Base-by-base conservation (phyloP, 2,329 filamentous ascomycete species). In the Thelonectria rubi region DNA sequence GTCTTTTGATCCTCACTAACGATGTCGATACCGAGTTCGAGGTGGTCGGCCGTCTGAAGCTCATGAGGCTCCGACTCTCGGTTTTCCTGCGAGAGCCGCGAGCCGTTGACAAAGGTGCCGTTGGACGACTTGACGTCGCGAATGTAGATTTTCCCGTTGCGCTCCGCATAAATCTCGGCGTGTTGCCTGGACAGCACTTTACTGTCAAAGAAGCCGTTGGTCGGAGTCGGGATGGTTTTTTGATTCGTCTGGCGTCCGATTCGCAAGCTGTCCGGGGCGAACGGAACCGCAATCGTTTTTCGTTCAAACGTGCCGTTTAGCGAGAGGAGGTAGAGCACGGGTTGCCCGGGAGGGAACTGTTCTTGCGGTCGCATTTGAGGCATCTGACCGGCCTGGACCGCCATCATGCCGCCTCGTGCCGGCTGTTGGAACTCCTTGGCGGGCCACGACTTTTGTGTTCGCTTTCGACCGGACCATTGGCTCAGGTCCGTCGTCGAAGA, bases 1-100 rank as follows among this genome's bases (percentile, higher is more conserved):
- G 94, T 97, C 80, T 97, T 98, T 76, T 98, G 94, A 75, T 99
- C 95, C 76, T 99, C 95, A 77, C 93, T 97, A 53, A 99, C 94
- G 73, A 99, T 99, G 74, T 99, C 95, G 71, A 99, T 99, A 58
- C 95, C 95, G 37, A 99, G 84, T 75, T 99, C 95, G 55, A 99
- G 82, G 65, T 95, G 92, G 74, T 99, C 95, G 67, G 93, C 90
- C 62, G 94, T 93, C 72, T 94, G 90, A 34, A 99, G 81, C 74
- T 98, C 94, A 74, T 97, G 93, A 0, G 95, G 94, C 64, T 98
- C 95, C 0, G 94, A 98, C 77, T 99, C 95, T 69, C 94, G 88
- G 72, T 97, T 99, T 76, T 99, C 95, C 55, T 89, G 92, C 2
- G 95, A 98, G 62, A 99, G 78, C 30, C 95, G 89, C 56, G 91